These are phyloP conservation scores for Pouteria campechiana DNA, from an alignment of 179 eudicot species.

Conservation along the genomic window DNA sequence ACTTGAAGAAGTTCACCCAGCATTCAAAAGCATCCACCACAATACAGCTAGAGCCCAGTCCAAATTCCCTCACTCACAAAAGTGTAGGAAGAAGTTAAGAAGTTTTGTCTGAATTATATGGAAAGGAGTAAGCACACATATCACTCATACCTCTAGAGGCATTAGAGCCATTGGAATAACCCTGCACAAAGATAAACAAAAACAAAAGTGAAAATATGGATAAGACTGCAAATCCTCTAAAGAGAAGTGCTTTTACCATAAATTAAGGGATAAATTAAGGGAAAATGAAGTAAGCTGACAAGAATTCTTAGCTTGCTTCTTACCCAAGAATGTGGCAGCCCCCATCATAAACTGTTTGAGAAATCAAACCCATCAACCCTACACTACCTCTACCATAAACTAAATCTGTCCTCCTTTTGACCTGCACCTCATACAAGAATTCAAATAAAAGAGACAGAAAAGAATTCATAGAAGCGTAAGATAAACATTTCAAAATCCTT, in stretches of 20 bases:
- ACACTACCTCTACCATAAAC: conserved; percentile 86
- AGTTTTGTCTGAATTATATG: too few relatives aligned
- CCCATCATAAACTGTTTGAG: conserved; percentile 57
- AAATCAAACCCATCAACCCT: conserved; percentile 77
- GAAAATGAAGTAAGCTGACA: not conserved
- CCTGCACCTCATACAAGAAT: conserved; percentile 18
- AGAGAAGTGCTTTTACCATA: not conserved
- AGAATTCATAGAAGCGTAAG: not conserved
- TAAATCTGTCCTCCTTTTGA: conserved; percentile 43
- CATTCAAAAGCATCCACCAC: too few relatives aligned
- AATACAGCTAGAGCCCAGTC: too few relatives aligned
- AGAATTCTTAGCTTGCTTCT: too few relatives aligned
- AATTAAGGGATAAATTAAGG: not conserved
- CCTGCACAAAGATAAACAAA: conserved; percentile 18
- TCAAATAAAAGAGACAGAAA: not conserved
- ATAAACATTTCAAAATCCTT: not conserved
- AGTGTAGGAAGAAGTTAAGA: too few relatives aligned
- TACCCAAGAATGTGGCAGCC: conserved; percentile 81
- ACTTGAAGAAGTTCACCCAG: too few relatives aligned
- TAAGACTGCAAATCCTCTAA: not conserved
- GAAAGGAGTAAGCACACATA: too few relatives aligned
- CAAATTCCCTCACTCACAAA: too few relatives aligned
- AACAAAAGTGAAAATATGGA: not conserved
- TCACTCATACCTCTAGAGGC: conserved; percentile 61
- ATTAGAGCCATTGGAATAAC: conserved; percentile 62